Evolutionary conservation across 805 yeast genomes (phyloP), one percentile per base, ranked within the genome.

Genomic region (Yamadazyma endophytica): DNA sequence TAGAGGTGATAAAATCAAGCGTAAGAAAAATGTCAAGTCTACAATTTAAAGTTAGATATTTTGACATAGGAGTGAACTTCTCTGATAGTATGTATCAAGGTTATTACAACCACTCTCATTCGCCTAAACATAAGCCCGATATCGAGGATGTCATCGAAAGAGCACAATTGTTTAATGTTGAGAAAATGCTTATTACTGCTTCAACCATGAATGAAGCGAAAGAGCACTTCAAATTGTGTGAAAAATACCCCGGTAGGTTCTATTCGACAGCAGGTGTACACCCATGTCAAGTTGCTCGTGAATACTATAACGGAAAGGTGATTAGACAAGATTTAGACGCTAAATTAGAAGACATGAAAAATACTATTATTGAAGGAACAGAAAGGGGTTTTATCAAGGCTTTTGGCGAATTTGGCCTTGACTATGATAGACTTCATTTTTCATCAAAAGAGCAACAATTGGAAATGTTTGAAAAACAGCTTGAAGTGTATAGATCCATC

Each of bases 361-460:
- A 57, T 2, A 43, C 82, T n/a, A 74, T 77, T 0, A 37, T 54
- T 5, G 44, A 58, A 1, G 83, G 87, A 4, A 51, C 57, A 18
- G 49, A 61, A 6, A 42, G 50, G 9, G 82, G 82, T 1, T 46
- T 61, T 3, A 82, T 92, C 17, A 73, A 73, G 46, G 92, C 96
- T 1, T 81, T 89, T 60, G 99, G 99, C 9, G 99, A 92, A 58
- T 77, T 92, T 30, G 99, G 99, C 0, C 64, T 92, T 28, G 99
- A 92, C 52, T 90, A 89, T 52, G 99, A 92, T 56, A 64, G 99
- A 37, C 61, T 92, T 30, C 80, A 84, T 45, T 83, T 77, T 49
- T 75, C 96, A 0, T 64, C 83, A 2, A 75, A 67, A 35, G 79
- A 73, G 5, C 73, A 75, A 39, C 99, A 92, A 54, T 44, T 61